phyloP scores from a whole-genome alignment of 2,329 filamentous ascomycete genomes.

The Elsinoe necatrix region DNA sequence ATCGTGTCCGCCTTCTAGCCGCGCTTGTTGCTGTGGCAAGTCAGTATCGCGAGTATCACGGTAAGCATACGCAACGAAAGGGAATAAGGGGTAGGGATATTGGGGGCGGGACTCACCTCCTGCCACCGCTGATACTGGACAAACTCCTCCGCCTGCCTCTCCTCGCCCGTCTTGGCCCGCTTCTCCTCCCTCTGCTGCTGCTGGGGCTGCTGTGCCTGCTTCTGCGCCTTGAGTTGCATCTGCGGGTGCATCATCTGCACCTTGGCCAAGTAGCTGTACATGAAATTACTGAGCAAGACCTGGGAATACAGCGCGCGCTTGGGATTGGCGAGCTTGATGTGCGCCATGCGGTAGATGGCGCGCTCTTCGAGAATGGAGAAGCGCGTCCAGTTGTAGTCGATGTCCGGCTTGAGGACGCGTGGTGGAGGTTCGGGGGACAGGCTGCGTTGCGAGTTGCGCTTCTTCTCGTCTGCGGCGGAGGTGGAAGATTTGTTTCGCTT shows the following conservation, averaged over 20 bases:
- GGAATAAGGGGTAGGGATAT: no score
- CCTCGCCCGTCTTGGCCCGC: conserved; percentile 19
- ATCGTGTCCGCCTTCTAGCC: conserved; percentile 21
- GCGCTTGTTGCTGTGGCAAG: conserved; percentile 25
- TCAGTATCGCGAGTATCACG: not conserved
- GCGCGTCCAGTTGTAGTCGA: conserved; percentile 93
- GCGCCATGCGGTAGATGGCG: conserved; percentile 96
- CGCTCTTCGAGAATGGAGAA: conserved; percentile 93
- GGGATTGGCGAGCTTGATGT: conserved; percentile 98
- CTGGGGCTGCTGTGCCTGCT: conserved; percentile 35
- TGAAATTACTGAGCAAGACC: conserved; percentile 95
- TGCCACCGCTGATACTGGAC: conserved; percentile 32
- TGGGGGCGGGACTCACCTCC: conserved; percentile 26
- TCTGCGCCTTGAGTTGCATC: conserved; percentile 80
- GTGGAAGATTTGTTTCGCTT: conserved; percentile 40
- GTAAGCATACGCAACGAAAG: no score
- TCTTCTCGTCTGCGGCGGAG: conserved; percentile 53
- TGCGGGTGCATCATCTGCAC: conserved; percentile 98
- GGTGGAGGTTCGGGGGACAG: conserved; percentile 73
- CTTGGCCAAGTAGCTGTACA: conserved; percentile 98
- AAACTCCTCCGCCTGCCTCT: conserved; percentile 27
- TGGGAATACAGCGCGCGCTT: conserved; percentile 86
- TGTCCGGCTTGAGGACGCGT: conserved; percentile 68
- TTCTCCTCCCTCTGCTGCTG: conserved; percentile 28
- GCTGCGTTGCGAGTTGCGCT: conserved; percentile 59